Evolutionary conservation across 805 yeast species (phyloP).

Genomic region (Lachancea dasiensis): DNA sequence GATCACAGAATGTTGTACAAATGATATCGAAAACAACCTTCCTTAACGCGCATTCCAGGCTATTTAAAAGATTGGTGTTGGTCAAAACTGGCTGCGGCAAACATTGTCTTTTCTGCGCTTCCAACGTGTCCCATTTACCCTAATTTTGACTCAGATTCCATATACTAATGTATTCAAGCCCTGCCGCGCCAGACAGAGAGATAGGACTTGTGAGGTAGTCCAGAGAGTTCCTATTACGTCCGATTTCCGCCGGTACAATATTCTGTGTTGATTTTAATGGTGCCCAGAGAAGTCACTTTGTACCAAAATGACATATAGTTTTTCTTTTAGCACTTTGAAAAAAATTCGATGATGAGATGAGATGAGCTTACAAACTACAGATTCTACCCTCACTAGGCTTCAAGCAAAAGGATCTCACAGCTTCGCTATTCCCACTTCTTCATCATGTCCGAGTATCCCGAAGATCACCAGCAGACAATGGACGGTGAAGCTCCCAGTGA

Average conservation of each 20-base stretch:
- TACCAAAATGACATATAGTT: background rate
- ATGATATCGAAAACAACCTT: background rate
- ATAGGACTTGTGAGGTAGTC: too few relatives aligned
- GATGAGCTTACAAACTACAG: slow-evolving; percentile 8
- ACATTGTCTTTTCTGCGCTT: too few relatives aligned
- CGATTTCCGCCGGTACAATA: too few relatives aligned
- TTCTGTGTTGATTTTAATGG: too few relatives aligned
- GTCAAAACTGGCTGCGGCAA: too few relatives aligned
- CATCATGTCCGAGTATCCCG: slow-evolving; percentile 12
- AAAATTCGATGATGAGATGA: slow-evolving; percentile 6
- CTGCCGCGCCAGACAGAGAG: too few relatives aligned
- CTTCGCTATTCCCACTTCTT: background rate
- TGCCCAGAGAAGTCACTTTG: background rate
- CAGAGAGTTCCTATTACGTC: too few relatives aligned
- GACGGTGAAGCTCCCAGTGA: slow-evolving; percentile 24
- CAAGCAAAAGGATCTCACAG: background rate
- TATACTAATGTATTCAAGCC: too few relatives aligned
- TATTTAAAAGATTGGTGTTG: too few relatives aligned
- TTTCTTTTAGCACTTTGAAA: slow-evolving; percentile 5
- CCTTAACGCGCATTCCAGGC: too few relatives aligned
- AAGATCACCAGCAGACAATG: slow-evolving; percentile 9
- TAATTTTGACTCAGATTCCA: too few relatives aligned
- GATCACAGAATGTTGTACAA: background rate
- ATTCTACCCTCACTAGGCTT: background rate
- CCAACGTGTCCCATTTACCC: too few relatives aligned